These are phyloP conservation scores for Pseudopediastrum boryanum DNA, from an alignment of 139 green algal genomes.

Conservation along the genomic window DNA sequence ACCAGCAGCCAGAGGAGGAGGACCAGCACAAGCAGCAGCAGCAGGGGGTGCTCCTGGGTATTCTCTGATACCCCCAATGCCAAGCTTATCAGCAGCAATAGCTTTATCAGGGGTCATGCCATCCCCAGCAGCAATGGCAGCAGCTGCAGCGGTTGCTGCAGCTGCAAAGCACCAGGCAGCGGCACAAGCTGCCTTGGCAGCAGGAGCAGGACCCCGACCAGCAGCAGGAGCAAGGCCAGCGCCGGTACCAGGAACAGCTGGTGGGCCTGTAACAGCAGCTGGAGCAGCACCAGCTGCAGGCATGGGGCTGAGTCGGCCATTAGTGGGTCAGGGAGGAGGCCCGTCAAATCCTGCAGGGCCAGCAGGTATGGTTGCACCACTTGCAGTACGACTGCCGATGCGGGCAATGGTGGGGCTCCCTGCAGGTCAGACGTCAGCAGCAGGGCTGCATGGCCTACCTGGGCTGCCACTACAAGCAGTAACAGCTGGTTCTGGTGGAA, in stretches of 20 bases:
- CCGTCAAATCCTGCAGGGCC: no score
- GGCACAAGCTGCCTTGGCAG: no score
- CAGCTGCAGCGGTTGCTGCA: no score
- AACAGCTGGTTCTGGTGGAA: no score
- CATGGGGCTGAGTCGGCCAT: not conserved
- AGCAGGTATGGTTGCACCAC: no score
- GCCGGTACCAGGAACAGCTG: not conserved
- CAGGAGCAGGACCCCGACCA: not conserved
- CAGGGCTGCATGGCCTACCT: not conserved
- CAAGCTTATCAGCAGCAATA: no score
- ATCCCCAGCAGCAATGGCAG: no score
- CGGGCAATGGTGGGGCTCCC: no score
- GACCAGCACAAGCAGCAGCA: not conserved
- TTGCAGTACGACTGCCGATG: no score
- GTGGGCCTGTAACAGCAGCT: slow-evolving; percentile 17
- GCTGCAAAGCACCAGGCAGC: no score
- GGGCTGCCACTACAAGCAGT: not conserved
- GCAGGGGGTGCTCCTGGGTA: not conserved
- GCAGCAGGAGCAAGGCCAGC: slow-evolving; percentile 11
- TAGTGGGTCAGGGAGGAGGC: no score
- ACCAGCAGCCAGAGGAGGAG: slow-evolving; percentile 12
- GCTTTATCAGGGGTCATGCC: no score
- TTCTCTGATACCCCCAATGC: not conserved
- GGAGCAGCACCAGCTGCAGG: slow-evolving; percentile 11
- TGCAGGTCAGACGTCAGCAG: not conserved